These are phyloP conservation scores for Aureobasidium sp. DNA, from an alignment of 2,329 filamentous ascomycete species.

Conservation along the genomic window DNA sequence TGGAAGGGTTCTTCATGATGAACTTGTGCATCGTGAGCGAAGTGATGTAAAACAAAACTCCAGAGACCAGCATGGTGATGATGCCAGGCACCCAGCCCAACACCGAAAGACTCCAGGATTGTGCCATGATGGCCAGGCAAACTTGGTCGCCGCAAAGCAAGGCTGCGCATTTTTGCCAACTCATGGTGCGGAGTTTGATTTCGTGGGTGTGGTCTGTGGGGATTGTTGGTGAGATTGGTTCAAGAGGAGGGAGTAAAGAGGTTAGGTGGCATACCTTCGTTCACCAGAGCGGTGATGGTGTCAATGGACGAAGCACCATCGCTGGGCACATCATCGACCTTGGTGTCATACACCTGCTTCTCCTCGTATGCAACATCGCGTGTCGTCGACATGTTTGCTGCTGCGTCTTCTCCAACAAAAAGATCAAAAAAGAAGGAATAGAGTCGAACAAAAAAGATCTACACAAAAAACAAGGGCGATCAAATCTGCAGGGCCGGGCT, in stretches of 20 bases:
- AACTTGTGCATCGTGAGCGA: slow-evolving; percentile 47
- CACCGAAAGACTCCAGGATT: slow-evolving; percentile 45
- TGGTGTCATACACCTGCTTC: slow-evolving; percentile 16
- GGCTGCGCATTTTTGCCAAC: slow-evolving; percentile 47
- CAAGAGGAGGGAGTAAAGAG: too few relatives aligned
- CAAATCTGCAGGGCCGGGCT: not conserved
- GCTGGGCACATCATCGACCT: slow-evolving; percentile 7
- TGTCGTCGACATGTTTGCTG: not conserved
- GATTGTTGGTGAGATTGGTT: not conserved
- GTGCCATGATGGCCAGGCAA: slow-evolving; percentile 47
- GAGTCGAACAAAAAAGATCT: not conserved
- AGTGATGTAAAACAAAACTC: slow-evolving; percentile 44
- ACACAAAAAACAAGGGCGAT: not conserved
- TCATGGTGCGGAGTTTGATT: slow-evolving; percentile 48
- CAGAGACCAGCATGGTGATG: slow-evolving; percentile 41
- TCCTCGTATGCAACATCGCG: not conserved
- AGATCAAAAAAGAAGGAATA: not conserved
- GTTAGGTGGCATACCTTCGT: slow-evolving; percentile 26
- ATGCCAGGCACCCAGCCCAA: slow-evolving; percentile 43
- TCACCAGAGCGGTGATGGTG: slow-evolving; percentile 23
- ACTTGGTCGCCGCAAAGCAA: slow-evolving; percentile 44
- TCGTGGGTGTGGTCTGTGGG: slow-evolving; percentile 41
- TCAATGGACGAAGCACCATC: slow-evolving; percentile 21
- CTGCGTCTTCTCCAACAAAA: not conserved
- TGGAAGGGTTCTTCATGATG: slow-evolving; percentile 47